phyloP scores from a whole-genome alignment of 1,284 basidiomycete species.

The Ustilago esculenta region DNA sequence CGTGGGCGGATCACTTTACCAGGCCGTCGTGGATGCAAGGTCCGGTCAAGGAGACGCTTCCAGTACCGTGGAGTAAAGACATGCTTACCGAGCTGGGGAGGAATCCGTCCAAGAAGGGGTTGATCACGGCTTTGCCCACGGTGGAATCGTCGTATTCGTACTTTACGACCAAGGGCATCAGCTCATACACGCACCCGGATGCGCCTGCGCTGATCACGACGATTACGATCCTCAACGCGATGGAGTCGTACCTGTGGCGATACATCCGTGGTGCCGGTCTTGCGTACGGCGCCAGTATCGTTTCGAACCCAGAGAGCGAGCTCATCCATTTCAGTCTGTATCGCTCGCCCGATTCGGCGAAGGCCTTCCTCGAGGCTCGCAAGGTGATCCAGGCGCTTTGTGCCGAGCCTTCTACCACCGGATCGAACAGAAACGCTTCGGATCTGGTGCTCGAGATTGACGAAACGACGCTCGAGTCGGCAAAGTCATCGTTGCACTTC shows the following conservation, averaged over 20 bases:
- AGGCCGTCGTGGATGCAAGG: conserved; percentile 12
- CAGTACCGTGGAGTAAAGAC: conserved; percentile 76
- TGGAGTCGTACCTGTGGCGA: conserved; percentile 91
- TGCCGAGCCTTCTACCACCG: conserved; percentile 33
- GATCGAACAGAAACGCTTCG: conserved; percentile 68
- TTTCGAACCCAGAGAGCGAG: conserved; percentile 82
- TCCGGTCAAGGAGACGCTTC: conserved; percentile 70
- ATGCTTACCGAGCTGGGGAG: conserved; percentile 81
- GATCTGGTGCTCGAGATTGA: conserved; percentile 72
- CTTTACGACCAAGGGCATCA: conserved; percentile 78
- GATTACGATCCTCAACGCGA: conserved; percentile 86
- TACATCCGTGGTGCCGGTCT: conserved; percentile 63
- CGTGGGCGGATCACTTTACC: conserved; percentile 31
- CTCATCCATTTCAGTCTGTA: conserved; percentile 79
- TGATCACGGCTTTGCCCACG: conserved; percentile 87
- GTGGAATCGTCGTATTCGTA: conserved; percentile 92
- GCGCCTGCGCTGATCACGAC: conserved; percentile 86
- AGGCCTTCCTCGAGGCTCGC: conserved; percentile 83
- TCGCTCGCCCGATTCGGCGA: conserved; percentile 83
- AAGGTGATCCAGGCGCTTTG: conserved; percentile 66
- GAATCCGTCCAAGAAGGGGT: conserved; percentile 76
- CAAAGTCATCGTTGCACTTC: conserved; percentile 90
- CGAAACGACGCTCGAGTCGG: conserved; percentile 84
- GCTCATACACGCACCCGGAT: conserved; percentile 74
- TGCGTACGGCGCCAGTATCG: conserved; percentile 89